phyloP scores from a whole-genome alignment of 805 yeast genomes.

The Saccharomycopsis javanensis region DNA sequence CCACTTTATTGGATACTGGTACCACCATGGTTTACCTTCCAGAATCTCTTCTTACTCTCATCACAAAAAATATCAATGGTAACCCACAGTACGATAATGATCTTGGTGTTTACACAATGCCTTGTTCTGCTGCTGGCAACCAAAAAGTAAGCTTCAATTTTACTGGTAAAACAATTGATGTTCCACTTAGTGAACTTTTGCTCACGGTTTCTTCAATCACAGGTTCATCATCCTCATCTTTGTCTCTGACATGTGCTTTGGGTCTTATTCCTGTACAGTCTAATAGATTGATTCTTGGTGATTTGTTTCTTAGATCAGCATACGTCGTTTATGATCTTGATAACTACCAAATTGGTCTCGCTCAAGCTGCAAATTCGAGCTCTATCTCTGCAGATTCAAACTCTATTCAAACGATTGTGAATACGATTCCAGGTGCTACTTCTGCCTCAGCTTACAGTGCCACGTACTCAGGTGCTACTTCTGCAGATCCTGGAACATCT shows the following conservation, averaged over 20 bases:
- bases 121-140: constrained; percentile 31
- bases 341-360: constrained; percentile 33
- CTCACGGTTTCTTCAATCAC: not conserved
- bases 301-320: constrained; percentile 40
- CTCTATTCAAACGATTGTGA: constrained; percentile 26
- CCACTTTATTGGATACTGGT: constrained; percentile 49
- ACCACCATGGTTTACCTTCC: constrained; percentile 45
- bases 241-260: constrained; percentile 33
- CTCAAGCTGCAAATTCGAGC: constrained; percentile 31
- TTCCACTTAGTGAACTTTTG: constrained; percentile 35
- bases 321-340: constrained; percentile 50
- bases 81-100: constrained; percentile 26
- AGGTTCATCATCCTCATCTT: constrained; percentile 11
- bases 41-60: constrained; percentile 22
- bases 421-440: constrained; percentile 42
- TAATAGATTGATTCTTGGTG: constrained; percentile 38
- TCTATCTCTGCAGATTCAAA: constrained; percentile 31
- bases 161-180: constrained; percentile 46
- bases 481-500: constrained; percentile 16
- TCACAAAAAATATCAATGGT: constrained; percentile 26
- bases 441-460: constrained; percentile 37
- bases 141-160: constrained; percentile 39
- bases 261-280: constrained; percentile 32
- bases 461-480: constrained; percentile 30
- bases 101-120: constrained; percentile 37